phyloP scores from a whole-genome alignment of 805 yeast species.

The Yarrowia hollandica region DNA sequence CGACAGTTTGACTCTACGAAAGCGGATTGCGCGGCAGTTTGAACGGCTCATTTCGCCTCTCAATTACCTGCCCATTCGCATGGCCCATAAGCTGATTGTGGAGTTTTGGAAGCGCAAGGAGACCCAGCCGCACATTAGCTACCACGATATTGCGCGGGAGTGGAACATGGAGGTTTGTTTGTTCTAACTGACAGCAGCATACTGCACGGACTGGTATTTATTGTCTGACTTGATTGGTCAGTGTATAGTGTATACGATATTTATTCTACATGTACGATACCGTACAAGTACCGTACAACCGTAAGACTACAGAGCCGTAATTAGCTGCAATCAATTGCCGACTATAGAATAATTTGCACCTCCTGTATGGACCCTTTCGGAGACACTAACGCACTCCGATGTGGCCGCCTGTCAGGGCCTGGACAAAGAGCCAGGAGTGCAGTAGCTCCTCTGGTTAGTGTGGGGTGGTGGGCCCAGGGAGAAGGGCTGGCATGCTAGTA shows the following conservation, averaged over 20 bases:
- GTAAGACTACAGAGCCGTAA: too few relatives aligned
- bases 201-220: not conserved
- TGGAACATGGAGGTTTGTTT: conserved; percentile 28
- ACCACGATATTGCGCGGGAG: conserved; percentile 25
- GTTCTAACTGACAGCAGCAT: not conserved
- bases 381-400: not conserved
- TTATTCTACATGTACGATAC: too few relatives aligned
- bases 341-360: too few relatives aligned
- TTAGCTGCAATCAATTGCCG: too few relatives aligned
- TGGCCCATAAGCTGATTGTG: conserved; percentile 14
- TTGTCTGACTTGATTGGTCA: not conserved
- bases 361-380: not conserved
- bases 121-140: not conserved
- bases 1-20: not conserved
- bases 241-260: not conserved
- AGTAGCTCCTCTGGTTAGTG: not conserved
- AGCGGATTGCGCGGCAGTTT: conserved; percentile 14
- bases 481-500: too few relatives aligned
- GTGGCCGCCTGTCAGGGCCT: not conserved
- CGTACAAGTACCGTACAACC: too few relatives aligned
- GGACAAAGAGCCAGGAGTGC: not conserved
- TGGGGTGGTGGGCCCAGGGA: conserved; percentile 1
- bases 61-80: conserved; percentile 12
- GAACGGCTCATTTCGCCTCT: conserved; percentile 17
- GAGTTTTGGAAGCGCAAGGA: conserved; percentile 16